These are phyloP conservation scores for Fusarium pilosicola DNA, from an alignment of 2,329 filamentous ascomycete species.

Conservation along the genomic window DNA sequence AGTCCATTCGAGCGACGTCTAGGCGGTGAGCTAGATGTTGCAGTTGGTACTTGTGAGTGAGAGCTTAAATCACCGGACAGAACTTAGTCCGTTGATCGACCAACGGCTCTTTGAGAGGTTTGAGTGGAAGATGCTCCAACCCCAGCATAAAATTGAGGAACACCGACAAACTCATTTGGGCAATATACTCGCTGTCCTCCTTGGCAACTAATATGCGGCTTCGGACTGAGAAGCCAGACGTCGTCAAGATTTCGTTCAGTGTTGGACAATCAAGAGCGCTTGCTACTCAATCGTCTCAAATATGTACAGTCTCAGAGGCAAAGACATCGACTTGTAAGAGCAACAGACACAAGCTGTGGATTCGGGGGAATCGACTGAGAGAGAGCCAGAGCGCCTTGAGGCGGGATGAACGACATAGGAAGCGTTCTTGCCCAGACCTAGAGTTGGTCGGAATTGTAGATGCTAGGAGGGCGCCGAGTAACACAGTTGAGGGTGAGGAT, in stretches of 20 bases:
- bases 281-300: neutral
- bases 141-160: accelerated
- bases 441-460: neutral
- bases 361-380: neutral
- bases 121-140: neutral
- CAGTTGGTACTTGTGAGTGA: no score
- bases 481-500: neutral
- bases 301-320: accelerated
- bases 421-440: neutral
- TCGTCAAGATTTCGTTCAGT: neutral
- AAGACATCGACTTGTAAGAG: neutral
- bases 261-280: neutral
- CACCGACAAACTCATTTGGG: neutral
- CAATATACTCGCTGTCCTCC: neutral
- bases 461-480: neutral
- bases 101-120: neutral
- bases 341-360: neutral
- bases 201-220: neutral
- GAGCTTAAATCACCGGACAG: no score
- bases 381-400: neutral
- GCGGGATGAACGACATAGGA: accelerated
- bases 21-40: no score
- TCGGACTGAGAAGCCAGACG: neutral
- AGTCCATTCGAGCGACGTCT: neutral
- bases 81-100: neutral